Evolutionary conservation across 164 flowering plant genomes (phyloP), one percentile per base, ranked within the genome.

Genomic region (Hamamelis virginiana): DNA sequence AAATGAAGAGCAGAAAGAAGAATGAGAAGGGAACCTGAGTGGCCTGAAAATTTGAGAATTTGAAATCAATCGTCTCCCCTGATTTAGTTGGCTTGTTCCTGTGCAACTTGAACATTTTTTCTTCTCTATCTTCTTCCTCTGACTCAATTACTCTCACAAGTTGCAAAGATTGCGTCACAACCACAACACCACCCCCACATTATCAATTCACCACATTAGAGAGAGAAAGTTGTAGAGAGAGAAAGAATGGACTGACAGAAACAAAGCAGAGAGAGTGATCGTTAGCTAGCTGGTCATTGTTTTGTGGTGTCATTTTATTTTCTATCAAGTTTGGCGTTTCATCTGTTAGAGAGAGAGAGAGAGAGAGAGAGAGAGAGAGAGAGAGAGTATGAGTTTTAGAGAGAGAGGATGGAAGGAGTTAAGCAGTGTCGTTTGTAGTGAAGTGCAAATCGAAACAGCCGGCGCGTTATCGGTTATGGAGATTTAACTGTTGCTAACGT

Each of bases 31-130:
- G 48, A 51, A 90, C 92, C 89, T 88, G 84, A 46, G 72, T 46
- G 8, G 85, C 89, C 47, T 87, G 87, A 62, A 91, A 77, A 22
- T 78, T 66, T 23, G 85, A 83, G 74, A 89, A 80, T 47, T 73
- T 88, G 84, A 92, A 92, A 75, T 87, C 91, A 58, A 89, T 26
- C 59, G 74, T 89, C 66, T 85, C 91, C 62, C 85, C 83, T 46
- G 86, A 77, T 74, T 75, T 83, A 33, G 70, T 71, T 0, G 77
- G 38, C 77, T 71, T 83, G 69, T 72, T 83, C 78, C 84, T 81
- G 63, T 85, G 89, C 72, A 84, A 73, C 77, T 79, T 84, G 77
- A 88, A 88, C 97, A 90, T 91, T 66, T 48, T 80, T 62, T 18
- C 51, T 45, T 80, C 62, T 18, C 51, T 45, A 50, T 69, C 62